phyloP scores from a whole-genome alignment of 495 filamentous ascomycete species.

The Oleoguttula mirabilis region DNA sequence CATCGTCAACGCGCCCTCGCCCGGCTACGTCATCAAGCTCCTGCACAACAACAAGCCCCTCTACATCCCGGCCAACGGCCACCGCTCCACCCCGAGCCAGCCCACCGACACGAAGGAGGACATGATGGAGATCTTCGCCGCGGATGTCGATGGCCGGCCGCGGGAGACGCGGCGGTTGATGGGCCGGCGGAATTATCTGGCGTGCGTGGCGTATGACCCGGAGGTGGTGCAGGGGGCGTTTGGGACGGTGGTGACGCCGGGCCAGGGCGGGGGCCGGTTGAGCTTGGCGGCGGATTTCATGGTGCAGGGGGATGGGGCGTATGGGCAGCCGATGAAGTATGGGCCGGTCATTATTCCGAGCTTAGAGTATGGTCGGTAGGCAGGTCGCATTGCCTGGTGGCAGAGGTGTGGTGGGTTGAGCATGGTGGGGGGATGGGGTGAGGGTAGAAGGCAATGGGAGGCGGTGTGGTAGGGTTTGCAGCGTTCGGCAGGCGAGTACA shows the following conservation, averaged over 20 bases:
- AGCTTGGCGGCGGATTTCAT: conserved; percentile 94
- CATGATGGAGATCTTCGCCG: conserved; percentile 98
- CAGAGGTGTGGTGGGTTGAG: no score
- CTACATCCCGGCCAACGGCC: conserved; percentile 84
- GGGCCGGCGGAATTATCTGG: conserved; percentile 87
- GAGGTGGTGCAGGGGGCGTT: conserved; percentile 46
- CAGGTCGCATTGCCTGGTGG: no score
- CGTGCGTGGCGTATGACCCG: conserved; percentile 84
- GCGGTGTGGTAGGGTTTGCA: no score
- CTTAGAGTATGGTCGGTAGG: conserved; percentile 70
- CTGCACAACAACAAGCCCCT: conserved; percentile 83
- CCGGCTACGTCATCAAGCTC: conserved; percentile 76
- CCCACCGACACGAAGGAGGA: conserved; percentile 91
- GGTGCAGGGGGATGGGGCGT: conserved; percentile 72
- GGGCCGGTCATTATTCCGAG: conserved; percentile 91
- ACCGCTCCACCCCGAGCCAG: conserved; percentile 50
- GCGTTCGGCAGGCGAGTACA: no score
- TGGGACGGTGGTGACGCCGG: conserved; percentile 17
- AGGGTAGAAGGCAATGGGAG: no score
- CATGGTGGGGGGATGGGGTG: no score
- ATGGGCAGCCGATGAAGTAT: conserved; percentile 72
- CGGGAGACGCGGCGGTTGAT: conserved; percentile 83
- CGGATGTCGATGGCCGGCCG: conserved; percentile 64
- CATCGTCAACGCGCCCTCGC: conserved; percentile 78
- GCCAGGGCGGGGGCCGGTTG: conserved; percentile 49